Conservation (phyloP, 106 monocot genomes). For the Dendrobium catenatum region DNA sequence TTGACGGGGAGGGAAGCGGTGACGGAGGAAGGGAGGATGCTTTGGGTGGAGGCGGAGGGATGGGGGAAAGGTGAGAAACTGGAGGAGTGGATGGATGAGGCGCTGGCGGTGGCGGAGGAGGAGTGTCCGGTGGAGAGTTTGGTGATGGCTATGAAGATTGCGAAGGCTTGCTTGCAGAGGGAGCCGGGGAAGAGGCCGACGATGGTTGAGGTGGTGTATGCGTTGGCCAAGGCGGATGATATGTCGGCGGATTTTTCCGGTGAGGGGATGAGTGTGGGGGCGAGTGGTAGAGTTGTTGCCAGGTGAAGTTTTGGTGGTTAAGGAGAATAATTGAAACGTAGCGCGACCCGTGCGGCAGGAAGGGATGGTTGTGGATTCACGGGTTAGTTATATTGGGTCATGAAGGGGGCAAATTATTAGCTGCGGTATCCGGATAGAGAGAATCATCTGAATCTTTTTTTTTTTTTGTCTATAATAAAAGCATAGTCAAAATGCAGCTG, state of each 20-base stretch:
- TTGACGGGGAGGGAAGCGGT: conserved; percentile 53
- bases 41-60: conserved; percentile 67
- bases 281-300: background rate
- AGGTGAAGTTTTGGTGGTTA: background rate
- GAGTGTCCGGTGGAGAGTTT: conserved; percentile 37
- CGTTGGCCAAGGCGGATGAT: conserved; percentile 56
- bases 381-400: too few relatives aligned
- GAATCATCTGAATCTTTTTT: too few relatives aligned
- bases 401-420: too few relatives aligned
- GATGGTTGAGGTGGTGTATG: conserved; percentile 81
- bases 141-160: conserved; percentile 33
- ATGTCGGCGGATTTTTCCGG: conserved; percentile 37
- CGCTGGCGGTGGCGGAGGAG: conserved; percentile 29
- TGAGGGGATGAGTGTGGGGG: background rate
- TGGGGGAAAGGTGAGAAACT: conserved; percentile 25
- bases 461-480: too few relatives aligned
- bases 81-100: conserved; percentile 63
- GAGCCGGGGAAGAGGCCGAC: conserved; percentile 60
- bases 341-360: too few relatives aligned
- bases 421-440: rapidly evolving
- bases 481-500: too few relatives aligned
- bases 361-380: too few relatives aligned
- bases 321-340: too few relatives aligned
- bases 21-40: conserved; percentile 24
- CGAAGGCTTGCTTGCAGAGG: conserved; percentile 54